Conservation (phyloP, 192 early-diverging fungal species). For the Obelidium mucronatum region DNA sequence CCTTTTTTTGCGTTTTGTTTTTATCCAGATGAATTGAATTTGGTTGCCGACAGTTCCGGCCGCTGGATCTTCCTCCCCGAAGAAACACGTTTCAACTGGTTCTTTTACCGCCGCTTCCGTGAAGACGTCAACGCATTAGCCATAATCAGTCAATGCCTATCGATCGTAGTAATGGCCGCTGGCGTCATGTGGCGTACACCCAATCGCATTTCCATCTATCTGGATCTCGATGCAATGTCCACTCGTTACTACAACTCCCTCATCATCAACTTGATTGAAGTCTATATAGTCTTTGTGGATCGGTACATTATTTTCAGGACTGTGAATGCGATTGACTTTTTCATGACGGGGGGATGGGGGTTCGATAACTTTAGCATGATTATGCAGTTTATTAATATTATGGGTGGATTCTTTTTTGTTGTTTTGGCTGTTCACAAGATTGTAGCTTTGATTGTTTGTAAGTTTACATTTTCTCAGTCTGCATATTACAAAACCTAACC, state of each 20-base stretch:
- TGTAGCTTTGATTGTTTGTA: background rate
- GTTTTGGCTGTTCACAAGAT: constrained; percentile 5
- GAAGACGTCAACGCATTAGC: background rate
- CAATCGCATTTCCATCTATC: background rate
- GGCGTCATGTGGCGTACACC: background rate
- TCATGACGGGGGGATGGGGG: background rate
- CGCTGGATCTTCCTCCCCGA: background rate
- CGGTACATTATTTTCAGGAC: background rate
- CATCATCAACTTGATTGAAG: background rate
- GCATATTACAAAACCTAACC: no score
- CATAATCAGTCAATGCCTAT: background rate
- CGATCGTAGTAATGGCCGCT: background rate
- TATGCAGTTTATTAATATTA: background rate
- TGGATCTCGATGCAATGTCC: background rate
- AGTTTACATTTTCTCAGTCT: background rate
- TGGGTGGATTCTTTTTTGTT: constrained; percentile 10
- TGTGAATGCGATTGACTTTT: constrained; percentile 12
- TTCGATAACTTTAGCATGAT: background rate
- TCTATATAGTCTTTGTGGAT: background rate
- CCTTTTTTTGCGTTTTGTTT: no score
- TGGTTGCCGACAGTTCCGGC: background rate
- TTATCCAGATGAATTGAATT: constrained; percentile 4
- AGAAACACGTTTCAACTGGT: background rate
- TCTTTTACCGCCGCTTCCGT: background rate
- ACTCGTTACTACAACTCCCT: background rate